Base-by-base conservation (phyloP, 768 basidiomycete species). In the Tremella fuciformis region DNA sequence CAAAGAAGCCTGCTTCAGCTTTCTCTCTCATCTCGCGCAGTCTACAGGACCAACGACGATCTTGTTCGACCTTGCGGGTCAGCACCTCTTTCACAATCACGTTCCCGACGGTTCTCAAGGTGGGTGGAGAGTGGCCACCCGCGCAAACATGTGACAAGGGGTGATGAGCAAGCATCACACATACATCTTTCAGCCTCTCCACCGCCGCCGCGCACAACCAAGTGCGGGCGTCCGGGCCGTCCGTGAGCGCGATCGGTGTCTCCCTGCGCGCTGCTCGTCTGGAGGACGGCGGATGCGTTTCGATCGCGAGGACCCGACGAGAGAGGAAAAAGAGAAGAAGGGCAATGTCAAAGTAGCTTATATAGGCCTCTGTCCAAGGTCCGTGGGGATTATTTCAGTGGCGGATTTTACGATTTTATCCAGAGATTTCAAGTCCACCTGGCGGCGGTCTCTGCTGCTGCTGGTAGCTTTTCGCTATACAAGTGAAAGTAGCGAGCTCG, bases 41-140 rank as follows among this genome's bases (percentile, higher is more conserved):
- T 8, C 11, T 19, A 44, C 46, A 16, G 41, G 4, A 71, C 74
- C 89, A 84, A 92, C 91, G 86, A 94, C 91, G 82, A 91, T 90
- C 83, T 93, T 93, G 87, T 94, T 94, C 61, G 91, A 92, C 91
- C 93, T 94, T 54, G 29, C 18, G 22, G 42, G 29, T 34, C 29
- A 34, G 29, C 29, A 34, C 11, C 29, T 34, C 29, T 11, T 34
- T 34, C 6, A 34, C 29, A 34, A 34, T 6, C 29, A 34, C 6
- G 11, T 4, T 34, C 29, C n/a, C 29, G 11, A 34, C 29, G 11
- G 11, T 6, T 34, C 29, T 11, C 4, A 34, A 34, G 29, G 11
- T 34, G 29, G 29, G 11, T 34, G 29, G 29, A 34, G 29, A 34
- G 29, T 34, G 11, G 29, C 6, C 29, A 34, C 11, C 29, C 29